Evolutionary conservation across 208 protist species (phyloP), one percentile per base, ranked within the genome.

Genomic region (Wallacemonas sp.): DNA sequence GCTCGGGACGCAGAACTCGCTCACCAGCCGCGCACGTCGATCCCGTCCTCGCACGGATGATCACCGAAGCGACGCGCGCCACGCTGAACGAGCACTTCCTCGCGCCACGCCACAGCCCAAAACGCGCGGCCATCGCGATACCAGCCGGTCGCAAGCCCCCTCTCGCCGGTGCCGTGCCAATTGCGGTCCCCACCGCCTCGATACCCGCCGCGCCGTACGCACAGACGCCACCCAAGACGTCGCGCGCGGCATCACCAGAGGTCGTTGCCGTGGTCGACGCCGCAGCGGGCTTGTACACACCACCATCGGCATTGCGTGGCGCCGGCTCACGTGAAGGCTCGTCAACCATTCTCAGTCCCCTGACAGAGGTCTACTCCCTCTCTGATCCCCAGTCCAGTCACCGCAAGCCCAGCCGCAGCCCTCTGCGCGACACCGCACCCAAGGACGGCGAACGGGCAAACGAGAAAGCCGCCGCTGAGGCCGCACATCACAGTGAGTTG

Each of bases 361-460:
- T 58, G 30, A 58, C 52, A 6, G 52, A 58, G 32, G 52, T 58
- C 16, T 58, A 58, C 52, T 58, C 52, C 16, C 52, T 58, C 16
- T 58, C 52, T 5, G 52, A 58, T 19, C 52, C 52, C 2, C 29
- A 23, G 32, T n/a, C 4, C 26, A 58, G 30, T 11, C 26, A 39
- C 30, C 29, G 52, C 30, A 58, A 58, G 52, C 52, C 52, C 52
- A 58, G 52, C 52, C 52, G 52, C 12, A 58, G 52, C 32, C 52
- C n/a, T 16, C 11, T 38, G 34, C 8, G 34, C 34, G 34, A 12
- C 34, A 38, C 8, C 34, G 34, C 34, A 12, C 12, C 34, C 43
- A 55, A 39, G n/a, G 6, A 6, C 6, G 9, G 36, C 36, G 9
- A 55, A 8, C 3, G 52, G 4, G 52, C 4, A 39, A 9, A 58